Conservation (phyloP, 129 eudicot genomes). For the Escallonia herrerae region DNA sequence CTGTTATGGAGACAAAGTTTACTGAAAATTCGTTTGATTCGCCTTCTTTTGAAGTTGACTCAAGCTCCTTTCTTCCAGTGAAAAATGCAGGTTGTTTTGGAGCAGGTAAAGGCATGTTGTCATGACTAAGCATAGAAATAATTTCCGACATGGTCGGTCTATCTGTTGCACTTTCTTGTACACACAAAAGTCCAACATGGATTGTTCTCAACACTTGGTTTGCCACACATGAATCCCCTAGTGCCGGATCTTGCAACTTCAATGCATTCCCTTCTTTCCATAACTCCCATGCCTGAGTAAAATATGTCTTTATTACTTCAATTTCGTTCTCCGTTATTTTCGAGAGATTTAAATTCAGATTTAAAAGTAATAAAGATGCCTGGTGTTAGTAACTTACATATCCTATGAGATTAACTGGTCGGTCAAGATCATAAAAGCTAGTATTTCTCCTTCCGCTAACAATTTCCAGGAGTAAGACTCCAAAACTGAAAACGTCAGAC, state of each 20-base stretch:
- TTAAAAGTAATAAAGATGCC: background rate
- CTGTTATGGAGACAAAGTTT: slow-evolving; percentile 21
- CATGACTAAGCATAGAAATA: slow-evolving; percentile 32
- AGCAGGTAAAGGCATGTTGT: slow-evolving; percentile 12
- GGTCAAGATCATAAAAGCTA: no score
- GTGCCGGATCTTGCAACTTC: no score
- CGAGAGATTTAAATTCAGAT: slow-evolving; percentile 25
- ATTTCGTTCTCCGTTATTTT: background rate
- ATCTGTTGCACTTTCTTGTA: slow-evolving; percentile 23
- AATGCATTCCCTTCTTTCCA: no score
- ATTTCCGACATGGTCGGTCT: slow-evolving; percentile 31
- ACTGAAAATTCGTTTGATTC: slow-evolving; percentile 10
- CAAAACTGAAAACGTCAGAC: no score
- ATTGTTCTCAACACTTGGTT: no score
- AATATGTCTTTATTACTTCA: background rate
- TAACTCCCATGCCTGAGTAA: slow-evolving; percentile 1
- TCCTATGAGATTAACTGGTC: background rate
- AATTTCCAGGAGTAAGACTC: no score
- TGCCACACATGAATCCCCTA: no score
- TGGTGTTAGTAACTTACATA: background rate
- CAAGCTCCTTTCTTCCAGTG: slow-evolving; percentile 8
- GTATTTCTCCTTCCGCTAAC: no score
- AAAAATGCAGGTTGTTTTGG: slow-evolving; percentile 13
- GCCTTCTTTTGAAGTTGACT: slow-evolving; percentile 5
- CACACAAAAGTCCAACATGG: slow-evolving; percentile 18